These are phyloP conservation scores for Telopea speciosissima DNA, from an alignment of 177 flowering plant genomes.

Conservation along the genomic window DNA sequence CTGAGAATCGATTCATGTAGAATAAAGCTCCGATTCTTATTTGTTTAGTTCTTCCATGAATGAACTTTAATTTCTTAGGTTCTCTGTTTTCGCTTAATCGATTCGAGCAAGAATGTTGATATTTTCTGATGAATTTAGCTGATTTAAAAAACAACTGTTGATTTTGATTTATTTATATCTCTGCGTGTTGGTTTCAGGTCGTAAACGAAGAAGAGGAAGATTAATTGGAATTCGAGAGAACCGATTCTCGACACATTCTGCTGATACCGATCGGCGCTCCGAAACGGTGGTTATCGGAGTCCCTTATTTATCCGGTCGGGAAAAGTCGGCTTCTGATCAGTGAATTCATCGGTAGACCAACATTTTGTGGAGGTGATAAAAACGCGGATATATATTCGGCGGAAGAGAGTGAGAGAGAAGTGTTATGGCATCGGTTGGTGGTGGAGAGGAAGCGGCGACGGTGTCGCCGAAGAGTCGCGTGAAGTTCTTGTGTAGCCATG, in stretches of 20 bases:
- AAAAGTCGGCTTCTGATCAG: neutral
- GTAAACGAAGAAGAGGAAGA: neutral
- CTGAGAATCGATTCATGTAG: neutral
- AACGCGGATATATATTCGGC: neutral
- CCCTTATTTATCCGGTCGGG: neutral
- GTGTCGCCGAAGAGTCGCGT: constrained; percentile 40
- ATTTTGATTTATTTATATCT: too few species aligned
- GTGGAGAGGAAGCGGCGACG: constrained; percentile 5
- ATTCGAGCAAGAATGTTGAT: too few species aligned
- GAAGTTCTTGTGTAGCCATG: constrained; percentile 74
- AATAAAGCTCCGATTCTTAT: neutral
- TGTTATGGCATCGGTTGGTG: constrained; percentile 5
- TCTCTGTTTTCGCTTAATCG: too few species aligned
- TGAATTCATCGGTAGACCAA: neutral
- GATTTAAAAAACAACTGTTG: neutral
- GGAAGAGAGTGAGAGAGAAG: neutral
- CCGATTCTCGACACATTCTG: neutral
- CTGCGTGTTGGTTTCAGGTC: neutral
- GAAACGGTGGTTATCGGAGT: neutral
- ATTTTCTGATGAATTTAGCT: neutral
- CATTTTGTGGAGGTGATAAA: neutral
- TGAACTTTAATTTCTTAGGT: too few species aligned
- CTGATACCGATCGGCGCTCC: neutral
- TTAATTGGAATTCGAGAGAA: neutral
- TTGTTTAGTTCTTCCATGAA: neutral